Percentiles rank a stretch among this genome's conserved stretches.
Conservation (phyloP, 768 basidiomycete genomes). For the Coprinopsis sp. region DNA sequence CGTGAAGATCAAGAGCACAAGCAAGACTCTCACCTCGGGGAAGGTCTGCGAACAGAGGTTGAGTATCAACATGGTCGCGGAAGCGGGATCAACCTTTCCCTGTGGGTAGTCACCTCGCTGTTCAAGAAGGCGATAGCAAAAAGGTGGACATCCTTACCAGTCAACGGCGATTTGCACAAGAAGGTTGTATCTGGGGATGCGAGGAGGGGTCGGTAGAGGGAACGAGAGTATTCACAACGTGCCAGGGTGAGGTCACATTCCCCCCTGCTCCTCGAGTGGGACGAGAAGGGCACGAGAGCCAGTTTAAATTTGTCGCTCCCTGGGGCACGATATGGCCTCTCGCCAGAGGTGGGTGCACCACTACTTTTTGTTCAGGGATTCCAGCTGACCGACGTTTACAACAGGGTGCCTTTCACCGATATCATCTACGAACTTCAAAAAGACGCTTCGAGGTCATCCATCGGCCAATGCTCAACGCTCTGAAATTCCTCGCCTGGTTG, state of each 20-base stretch:
- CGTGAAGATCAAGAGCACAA: slow-evolving; percentile 42
- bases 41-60: slow-evolving; percentile 93
- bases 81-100: slow-evolving; percentile 79
- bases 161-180: slow-evolving; percentile 32
- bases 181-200: slow-evolving; percentile 71
- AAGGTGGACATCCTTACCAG: slow-evolving; percentile 10
- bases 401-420: slow-evolving; percentile 79
- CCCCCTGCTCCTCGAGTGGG: slow-evolving; percentile 82
- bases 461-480: slow-evolving; percentile 89
- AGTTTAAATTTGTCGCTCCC: slow-evolving; percentile 88
- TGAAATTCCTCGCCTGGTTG: slow-evolving; percentile 87
- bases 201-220: slow-evolving; percentile 54
- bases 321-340: slow-evolving; percentile 96
- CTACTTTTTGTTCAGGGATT: neutral
- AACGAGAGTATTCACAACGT: slow-evolving; percentile 73
- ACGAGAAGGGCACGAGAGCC: slow-evolving; percentile 95
- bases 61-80: slow-evolving; percentile 68
- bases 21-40: slow-evolving; percentile 67
- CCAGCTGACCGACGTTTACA: neutral
- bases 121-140: slow-evolving; percentile 35
- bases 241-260: slow-evolving; percentile 74
- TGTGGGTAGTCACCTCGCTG: slow-evolving; percentile 52
- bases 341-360: slow-evolving; percentile 57
- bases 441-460: slow-evolving; percentile 90
- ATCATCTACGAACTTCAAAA: slow-evolving; percentile 89